Base-by-base conservation (phyloP, 306 rosid species). In the Vigna reflexopilosa region DNA sequence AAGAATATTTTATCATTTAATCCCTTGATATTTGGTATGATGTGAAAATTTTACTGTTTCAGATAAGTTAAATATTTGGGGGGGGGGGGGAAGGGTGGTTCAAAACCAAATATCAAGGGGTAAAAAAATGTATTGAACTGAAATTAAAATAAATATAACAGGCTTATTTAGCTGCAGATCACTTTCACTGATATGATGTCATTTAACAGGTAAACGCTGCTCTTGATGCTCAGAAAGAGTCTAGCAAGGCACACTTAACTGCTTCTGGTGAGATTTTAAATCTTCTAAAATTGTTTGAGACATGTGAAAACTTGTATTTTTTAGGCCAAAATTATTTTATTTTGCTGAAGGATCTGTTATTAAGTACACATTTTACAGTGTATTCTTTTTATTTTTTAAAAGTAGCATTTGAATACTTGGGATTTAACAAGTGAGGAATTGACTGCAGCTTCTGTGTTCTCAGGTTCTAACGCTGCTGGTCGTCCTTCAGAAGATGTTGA, bases 401-500 rank as follows among this genome's bases (percentile, higher is more conserved):
- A 12, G 49, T 32, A 70, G 9, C 32, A 11, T 15, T 57, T 83
- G 38, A 67, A 67, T 59, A 20, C 58, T 42, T 67, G 48, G 3
- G 52, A 73, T 61, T 28, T 70, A 48, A 70, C 58, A 56, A 51
- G 44, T 42, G 57, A 72, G 13, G 34, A 67, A 57, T 63, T 80
- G 36, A 28, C 50, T 73, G 28, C 28, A 16, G 55, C 36, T 77
- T 34, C 17, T 76, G 67, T 70, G 64, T 85, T 51, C 5, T 70
- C 87, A 92, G 97, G 96, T 81, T 80, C 77, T 30, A 69, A 78
- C 82, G 78, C 86, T 70, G 79, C 85, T 57, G 89, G 85, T 42
- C 94, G 88, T 75, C 92, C 94, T 50, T 80, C 82, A 81, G 97
- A 92, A 80, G 97, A 93, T 86, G 91, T 86, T 28, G 97, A 92